Base-by-base conservation (phyloP, 495 filamentous ascomycete genomes). In the Aspergillus wentii region DNA sequence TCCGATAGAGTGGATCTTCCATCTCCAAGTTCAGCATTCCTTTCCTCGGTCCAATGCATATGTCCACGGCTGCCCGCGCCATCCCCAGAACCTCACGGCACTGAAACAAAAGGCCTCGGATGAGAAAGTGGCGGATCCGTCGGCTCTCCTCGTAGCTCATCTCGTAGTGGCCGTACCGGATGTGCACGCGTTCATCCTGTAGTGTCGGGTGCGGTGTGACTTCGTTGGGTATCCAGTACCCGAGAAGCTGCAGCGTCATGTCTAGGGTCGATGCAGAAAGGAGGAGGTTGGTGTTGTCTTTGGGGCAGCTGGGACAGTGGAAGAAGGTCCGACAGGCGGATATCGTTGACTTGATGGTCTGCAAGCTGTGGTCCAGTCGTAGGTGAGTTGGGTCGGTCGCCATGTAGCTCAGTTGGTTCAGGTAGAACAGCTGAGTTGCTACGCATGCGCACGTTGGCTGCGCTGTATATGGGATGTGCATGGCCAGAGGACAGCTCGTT, bases 101-200 rank as follows among this genome's bases (percentile, higher is more conserved):
- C 22, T 61, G 59, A 4, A 54, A 21, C 4, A 68, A 46, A 0
- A 60, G 49, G 0, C 59, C 52, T 1, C 54, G 52, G 17, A 66
- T 31, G 3, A 66, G 31, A 19, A 64, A 57, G 1, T 49, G 52
- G 14, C 61, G 58, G 17, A 68, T 56, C 10, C 52, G 59, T 2
- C 48, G 51, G 17, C 56, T 56, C 30, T 68, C 64, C 10, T 63
- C 59, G 1, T 46, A 46, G n/a, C 51, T 46, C 17, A 59, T 43
- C 40, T 66, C 62, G 43, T 68, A 68, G 48, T 61, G 54, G 17
- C 64, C 64, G 36, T 68, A 68, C 15, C 52, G 49, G 23, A 66
- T n/a, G n/a, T n/a, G n/a, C n/a, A n/a, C n/a, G n/a, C n/a, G n/a
- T n/a, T n/a, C n/a, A n/a, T n/a, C n/a, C n/a, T n/a, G n/a, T n/a